Evolutionary conservation across 2,329 filamentous ascomycete species (phyloP), one percentile per base, ranked within the genome.

Genomic region (Ascochyta fabae): DNA sequence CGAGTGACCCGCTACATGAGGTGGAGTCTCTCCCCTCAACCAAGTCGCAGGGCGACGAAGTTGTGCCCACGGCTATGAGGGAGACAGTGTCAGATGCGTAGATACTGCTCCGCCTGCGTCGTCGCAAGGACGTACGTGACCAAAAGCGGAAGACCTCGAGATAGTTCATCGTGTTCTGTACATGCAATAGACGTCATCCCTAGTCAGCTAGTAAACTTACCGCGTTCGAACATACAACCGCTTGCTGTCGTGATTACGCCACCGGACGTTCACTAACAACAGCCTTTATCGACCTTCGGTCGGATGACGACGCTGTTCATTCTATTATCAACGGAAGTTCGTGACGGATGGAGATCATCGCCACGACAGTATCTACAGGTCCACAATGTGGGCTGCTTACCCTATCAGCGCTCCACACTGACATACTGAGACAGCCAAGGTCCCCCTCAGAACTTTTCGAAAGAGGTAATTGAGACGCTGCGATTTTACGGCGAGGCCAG

Each of bases 291-390:
- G 27, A 26, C 12, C 8, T 29, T 13, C 34, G 22, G n/a, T 48
- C 15, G n/a, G 13, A 42, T 50, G 38, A 56, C 27, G 42, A 47
- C 27, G 31, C 23, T 27, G 22, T 35, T 39, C n/a, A 51, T n/a
- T 15, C 8, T 9, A 23, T 47, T 27, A 51, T 47, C 47, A 43
- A 43, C 38, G 36, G 31, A 46, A 12, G 36, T 33, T 36, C 19
- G 39, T 44, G 43, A 41, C 33, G 36, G 38, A 51, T 39, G 42
- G 38, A 49, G 47, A 56, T 56, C 47, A 47, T 51, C 42, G 53
- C 53, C 47, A 56, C 47, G 15, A 34, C 4, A n/a, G 38, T 24
- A 16, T 50, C 33, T 39, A 23, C 23, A n/a, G 52, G 15, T 39
- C 53, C 53, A 51, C 47, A 47, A 31, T 39, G 53, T 43, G 53